These are phyloP conservation scores for Tricladium varicosporioides DNA, from an alignment of 2,329 filamentous ascomycete genomes.

Conservation along the genomic window DNA sequence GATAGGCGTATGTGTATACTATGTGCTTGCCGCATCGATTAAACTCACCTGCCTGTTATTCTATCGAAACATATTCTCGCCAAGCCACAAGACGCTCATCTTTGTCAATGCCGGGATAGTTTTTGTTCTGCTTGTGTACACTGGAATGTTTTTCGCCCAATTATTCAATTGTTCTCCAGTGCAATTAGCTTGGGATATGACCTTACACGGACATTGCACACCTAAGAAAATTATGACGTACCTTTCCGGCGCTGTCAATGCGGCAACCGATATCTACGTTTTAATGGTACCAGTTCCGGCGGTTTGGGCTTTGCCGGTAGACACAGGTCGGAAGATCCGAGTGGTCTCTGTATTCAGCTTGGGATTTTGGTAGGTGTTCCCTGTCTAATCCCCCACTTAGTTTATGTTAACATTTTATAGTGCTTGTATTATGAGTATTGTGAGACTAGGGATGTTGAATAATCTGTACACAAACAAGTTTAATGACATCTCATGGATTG, in stretches of 20 bases:
- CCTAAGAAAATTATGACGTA: neutral
- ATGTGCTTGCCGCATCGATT: neutral
- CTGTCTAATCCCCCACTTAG: neutral
- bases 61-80: slow-evolving; percentile 2
- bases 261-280: slow-evolving; percentile 2
- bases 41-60: slow-evolving; percentile 8
- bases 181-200: neutral
- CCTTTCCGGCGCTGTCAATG: neutral
- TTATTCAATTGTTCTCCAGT: slow-evolving; percentile 1
- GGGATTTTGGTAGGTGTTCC: neutral
- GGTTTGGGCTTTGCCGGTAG: neutral
- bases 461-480: neutral
- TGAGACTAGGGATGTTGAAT: neutral
- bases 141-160: neutral
- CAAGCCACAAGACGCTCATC: neutral
- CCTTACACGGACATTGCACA: neutral
- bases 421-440: neutral
- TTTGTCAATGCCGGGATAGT: slow-evolving; percentile 7
- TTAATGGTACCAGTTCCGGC: slow-evolving; percentile 3
- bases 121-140: neutral
- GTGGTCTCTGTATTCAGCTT: slow-evolving; percentile 1
- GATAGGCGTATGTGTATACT: neutral
- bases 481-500: slow-evolving; percentile 1
- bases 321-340: neutral
- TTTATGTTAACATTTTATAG: neutral